A percentile compares a stretch with the other conserved stretches of the same genome.
Evolutionary conservation across 1,139 yeast genomes (phyloP).

Genomic region (Arxiozyma bovina): DNA sequence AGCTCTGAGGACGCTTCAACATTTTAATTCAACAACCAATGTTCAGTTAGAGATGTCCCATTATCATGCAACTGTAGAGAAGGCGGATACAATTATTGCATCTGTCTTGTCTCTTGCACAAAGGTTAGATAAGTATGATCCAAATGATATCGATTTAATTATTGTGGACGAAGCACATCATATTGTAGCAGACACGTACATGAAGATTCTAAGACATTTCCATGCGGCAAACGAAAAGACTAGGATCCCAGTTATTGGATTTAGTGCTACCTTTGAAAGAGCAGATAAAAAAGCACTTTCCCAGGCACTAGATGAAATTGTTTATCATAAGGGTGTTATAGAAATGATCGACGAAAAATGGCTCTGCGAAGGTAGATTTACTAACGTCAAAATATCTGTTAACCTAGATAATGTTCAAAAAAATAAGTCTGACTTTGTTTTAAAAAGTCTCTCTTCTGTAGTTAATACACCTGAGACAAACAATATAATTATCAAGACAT

Average conservation of each 20-base stretch:
- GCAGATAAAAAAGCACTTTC: constrained; percentile 58
- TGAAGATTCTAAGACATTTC: constrained; percentile 50
- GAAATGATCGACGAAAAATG: constrained; percentile 64
- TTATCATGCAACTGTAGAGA: constrained; percentile 22
- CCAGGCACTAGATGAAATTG: constrained; percentile 61
- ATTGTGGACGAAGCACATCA: constrained; percentile 93
- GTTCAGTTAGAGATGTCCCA: constrained; percentile 73
- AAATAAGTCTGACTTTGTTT: constrained; percentile 45
- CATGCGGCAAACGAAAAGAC: constrained; percentile 39
- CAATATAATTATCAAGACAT: constrained; percentile 50
- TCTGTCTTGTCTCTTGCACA: constrained; percentile 62
- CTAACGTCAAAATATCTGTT: constrained; percentile 40
- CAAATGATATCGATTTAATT: constrained; percentile 50
- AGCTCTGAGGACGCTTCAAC: constrained; percentile 46
- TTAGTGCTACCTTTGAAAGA: constrained; percentile 74
- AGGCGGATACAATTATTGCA: constrained; percentile 64
- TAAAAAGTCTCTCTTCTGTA: constrained; percentile 42
- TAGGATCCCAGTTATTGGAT: constrained; percentile 59
- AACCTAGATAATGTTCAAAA: constrained; percentile 32
- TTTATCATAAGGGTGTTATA: constrained; percentile 56
- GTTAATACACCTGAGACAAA: constrained; percentile 50
- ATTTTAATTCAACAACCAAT: constrained; percentile 41
- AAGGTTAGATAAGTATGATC: constrained; percentile 49
- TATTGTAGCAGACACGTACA: constrained; percentile 67
- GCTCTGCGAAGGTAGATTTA: constrained; percentile 60